These are phyloP conservation scores for Geopyxis carbonaria DNA, from an alignment of 495 filamentous ascomycete species.

Conservation along the genomic window DNA sequence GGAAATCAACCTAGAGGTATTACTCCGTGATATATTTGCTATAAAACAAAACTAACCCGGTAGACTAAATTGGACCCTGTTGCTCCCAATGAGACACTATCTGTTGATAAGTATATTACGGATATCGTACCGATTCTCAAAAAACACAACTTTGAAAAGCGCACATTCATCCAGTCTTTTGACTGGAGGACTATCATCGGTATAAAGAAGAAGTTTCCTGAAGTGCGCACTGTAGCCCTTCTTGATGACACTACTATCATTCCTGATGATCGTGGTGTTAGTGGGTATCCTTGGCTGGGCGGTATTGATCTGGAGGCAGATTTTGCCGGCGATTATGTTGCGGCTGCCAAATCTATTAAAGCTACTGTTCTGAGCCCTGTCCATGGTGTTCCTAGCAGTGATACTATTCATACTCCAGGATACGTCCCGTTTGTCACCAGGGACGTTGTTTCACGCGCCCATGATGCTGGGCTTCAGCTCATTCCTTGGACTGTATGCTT, in stretches of 20 bases:
- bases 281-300: constrained; percentile 23
- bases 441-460: constrained; percentile 19
- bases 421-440: constrained; percentile 21
- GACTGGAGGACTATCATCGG: constrained; percentile 25
- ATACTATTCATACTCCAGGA: constrained; percentile 17
- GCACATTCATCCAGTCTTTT: constrained; percentile 25
- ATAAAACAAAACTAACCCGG: background rate
- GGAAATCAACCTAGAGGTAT: constrained; percentile 23
- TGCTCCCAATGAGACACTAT: constrained; percentile 19
- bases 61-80: constrained; percentile 25
- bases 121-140: constrained; percentile 22
- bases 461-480: constrained; percentile 23
- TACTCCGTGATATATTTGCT: constrained; percentile 1
- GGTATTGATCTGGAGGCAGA: constrained; percentile 18
- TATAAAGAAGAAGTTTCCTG: constrained; percentile 23
- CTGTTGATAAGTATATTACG: constrained; percentile 20
- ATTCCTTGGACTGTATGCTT: constrained; percentile 23
- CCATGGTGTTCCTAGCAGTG: constrained; percentile 12
- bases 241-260: constrained; percentile 17
- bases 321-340: constrained; percentile 22
- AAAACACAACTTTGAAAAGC: constrained; percentile 14
- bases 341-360: constrained; percentile 23
- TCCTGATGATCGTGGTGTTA: constrained; percentile 12
- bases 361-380: constrained; percentile 14
- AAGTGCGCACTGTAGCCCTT: constrained; percentile 22